Conservation (phyloP, 192 early-diverging fungal species). For the Dissophora ornata region DNA sequence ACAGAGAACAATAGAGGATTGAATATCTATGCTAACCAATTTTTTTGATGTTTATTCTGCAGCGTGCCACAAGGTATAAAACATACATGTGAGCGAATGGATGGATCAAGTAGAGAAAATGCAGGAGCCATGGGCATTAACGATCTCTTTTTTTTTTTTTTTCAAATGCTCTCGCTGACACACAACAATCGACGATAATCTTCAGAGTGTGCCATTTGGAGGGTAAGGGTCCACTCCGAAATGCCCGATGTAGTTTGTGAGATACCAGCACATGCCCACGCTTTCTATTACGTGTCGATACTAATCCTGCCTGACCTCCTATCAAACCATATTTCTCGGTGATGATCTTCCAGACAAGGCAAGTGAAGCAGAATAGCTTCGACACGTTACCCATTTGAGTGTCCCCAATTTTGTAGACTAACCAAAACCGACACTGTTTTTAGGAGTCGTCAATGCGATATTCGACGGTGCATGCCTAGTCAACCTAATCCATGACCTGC, state of each 20-base stretch:
- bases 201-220: slow-evolving; percentile 46
- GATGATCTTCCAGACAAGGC: slow-evolving; percentile 14
- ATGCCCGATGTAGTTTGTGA: too few relatives aligned
- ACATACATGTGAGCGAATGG: too few relatives aligned
- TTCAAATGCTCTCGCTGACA: neutral
- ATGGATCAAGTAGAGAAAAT: too few relatives aligned
- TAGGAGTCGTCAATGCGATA: slow-evolving; percentile 45
- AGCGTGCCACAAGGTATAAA: slow-evolving; percentile 49
- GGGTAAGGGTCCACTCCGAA: slow-evolving; percentile 35
- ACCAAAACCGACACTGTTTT: neutral
- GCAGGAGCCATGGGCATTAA: neutral
- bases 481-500: slow-evolving; percentile 44
- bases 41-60: neutral
- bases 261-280: too few relatives aligned
- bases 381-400: too few relatives aligned
- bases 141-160: neutral
- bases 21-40: neutral
- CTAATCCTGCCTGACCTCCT: neutral
- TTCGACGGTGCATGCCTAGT: slow-evolving; percentile 50
- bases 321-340: neutral
- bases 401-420: too few relatives aligned
- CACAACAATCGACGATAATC: neutral
- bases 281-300: neutral
- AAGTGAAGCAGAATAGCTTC: neutral
- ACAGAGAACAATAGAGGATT: neutral